A percentile compares a stretch with the other conserved stretches of the same genome.
Conservation (phyloP, 2,329 filamentous ascomycete genomes). For the Scedosporium boydii region DNA sequence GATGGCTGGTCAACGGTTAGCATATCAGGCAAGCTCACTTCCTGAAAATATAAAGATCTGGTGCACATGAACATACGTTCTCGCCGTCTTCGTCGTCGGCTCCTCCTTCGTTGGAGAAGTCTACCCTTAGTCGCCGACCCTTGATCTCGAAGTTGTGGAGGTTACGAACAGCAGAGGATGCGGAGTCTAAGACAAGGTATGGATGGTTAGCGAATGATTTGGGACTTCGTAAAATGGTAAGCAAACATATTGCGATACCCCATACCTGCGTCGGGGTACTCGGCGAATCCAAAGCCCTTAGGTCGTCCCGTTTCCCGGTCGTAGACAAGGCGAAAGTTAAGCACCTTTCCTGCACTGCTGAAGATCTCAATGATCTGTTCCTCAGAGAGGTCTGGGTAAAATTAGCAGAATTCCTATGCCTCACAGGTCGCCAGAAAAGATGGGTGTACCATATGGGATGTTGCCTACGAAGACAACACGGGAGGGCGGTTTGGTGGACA, state of each 20-base stretch:
- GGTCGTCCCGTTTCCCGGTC: conserved; percentile 91
- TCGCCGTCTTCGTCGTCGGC: conserved; percentile 52
- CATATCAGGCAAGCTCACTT: background rate
- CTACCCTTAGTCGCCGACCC: conserved; percentile 86
- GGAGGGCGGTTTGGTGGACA: conserved; percentile 66
- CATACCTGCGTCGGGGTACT: conserved; percentile 82
- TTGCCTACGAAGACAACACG: conserved; percentile 80
- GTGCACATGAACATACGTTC: conserved; percentile 5
- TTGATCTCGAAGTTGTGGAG: conserved; percentile 93
- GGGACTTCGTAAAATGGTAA: background rate
- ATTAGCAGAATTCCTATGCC: background rate
- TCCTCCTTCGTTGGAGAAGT: conserved; percentile 89
- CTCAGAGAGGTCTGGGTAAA: conserved; percentile 71
- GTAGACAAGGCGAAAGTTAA: conserved; percentile 85
- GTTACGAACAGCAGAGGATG: conserved; percentile 89
- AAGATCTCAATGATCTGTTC: conserved; percentile 95
- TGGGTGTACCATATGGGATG: conserved; percentile 62
- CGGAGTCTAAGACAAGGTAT: conserved; percentile 45
- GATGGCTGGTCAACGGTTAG: background rate
- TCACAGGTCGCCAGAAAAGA: background rate
- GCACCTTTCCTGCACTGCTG: conserved; percentile 77
- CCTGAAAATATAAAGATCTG: background rate
- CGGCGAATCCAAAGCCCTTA: conserved; percentile 94
- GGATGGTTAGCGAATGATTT: conserved; percentile 6
- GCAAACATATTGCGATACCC: background rate